Evolutionary conservation across 805 yeast genomes (phyloP), one percentile per base, ranked within the genome.

Genomic region (Babjeviella inositovora): DNA sequence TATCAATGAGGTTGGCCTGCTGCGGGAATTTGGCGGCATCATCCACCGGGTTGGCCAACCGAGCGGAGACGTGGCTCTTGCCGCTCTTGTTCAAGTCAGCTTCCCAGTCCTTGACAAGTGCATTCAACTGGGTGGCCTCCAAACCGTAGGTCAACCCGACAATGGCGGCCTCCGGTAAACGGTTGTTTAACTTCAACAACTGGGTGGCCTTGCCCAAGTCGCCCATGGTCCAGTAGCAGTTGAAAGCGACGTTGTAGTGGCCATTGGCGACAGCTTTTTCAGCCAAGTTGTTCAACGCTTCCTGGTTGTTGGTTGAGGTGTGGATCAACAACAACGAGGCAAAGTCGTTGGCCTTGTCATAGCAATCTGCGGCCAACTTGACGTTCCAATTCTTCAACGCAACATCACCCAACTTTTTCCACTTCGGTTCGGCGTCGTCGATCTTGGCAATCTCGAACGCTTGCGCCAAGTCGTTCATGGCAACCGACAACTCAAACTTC

Each of bases 391-490:
- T 64, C 11, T 61, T 46, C 35, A 90, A 58, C 8, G 94, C 77
- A 29, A 72, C 59, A 53, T 90, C 97, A 34, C 97, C 99, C 22
- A 90, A 62, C 28, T 72, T 62, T 47, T 80, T 80, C 96, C 97
- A 90, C 50, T 81, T 85, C 32, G 71, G 63, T 25, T 72, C 73
- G 20, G 57, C 53, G 20, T 54, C 47, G 24, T 66, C 67, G 21
- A 53, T 51, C 12, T 53, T 43, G 6, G 82, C n/a, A 37, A 76
- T 63, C 18, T 67, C 70, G 33, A 65, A 61, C 5, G 97, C 97
- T 33, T 74, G 61, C 3, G 51, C 44, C 31, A 90, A 66, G 39
- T 79, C 64, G 25, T 68, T 65, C n/a, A 84, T 70, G 26, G 73
- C 62, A 23, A 90, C 53, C 7, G 96, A 87, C 29, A 90, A 68